Evolutionary conservation across 179 eudicot species (phyloP).

Genomic region (Drosera spatulata): DNA sequence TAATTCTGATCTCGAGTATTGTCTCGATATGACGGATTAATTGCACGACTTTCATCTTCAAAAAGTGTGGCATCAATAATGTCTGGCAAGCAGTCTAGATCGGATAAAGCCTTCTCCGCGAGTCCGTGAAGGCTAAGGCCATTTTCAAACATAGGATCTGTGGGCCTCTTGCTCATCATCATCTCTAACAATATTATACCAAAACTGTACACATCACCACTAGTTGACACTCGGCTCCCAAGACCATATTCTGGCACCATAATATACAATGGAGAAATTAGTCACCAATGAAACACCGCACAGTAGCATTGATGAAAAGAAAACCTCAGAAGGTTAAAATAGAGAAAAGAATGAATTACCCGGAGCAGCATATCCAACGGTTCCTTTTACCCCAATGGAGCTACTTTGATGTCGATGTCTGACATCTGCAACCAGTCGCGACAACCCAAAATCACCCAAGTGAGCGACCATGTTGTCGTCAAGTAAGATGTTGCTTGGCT

Average conservation of each 20-base stretch:
- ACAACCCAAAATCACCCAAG: slow-evolving; percentile 26
- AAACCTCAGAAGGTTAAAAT: neutral
- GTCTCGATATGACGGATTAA: no score
- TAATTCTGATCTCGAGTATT: no score
- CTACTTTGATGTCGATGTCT: slow-evolving; percentile 8
- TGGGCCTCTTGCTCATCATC: slow-evolving; percentile 12
- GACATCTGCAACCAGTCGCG: slow-evolving; percentile 10
- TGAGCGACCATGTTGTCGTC: slow-evolving; percentile 26
- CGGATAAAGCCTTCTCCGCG: slow-evolving; percentile 7
- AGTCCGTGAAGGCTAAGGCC: slow-evolving; percentile 6
- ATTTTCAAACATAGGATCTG: slow-evolving; percentile 4
- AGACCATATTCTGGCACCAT: neutral
- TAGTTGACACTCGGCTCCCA: neutral
- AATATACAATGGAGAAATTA: neutral
- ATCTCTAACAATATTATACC: slow-evolving; percentile 8
- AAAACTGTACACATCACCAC: neutral
- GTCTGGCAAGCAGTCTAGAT: slow-evolving; percentile 4
- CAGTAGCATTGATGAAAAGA: neutral
- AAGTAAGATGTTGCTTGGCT: slow-evolving; percentile 27
- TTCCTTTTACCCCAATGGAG: slow-evolving; percentile 18
- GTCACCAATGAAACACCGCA: neutral
- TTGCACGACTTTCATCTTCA: neutral
- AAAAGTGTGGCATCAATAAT: slow-evolving; percentile 3
- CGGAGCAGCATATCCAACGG: slow-evolving; percentile 29
- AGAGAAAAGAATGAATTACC: slow-evolving; percentile 3